A percentile compares a stretch with the other conserved stretches of the same genome.
Conservation (phyloP, 2,329 filamentous ascomycete species). For the Pseudogymnoascus destructans region DNA sequence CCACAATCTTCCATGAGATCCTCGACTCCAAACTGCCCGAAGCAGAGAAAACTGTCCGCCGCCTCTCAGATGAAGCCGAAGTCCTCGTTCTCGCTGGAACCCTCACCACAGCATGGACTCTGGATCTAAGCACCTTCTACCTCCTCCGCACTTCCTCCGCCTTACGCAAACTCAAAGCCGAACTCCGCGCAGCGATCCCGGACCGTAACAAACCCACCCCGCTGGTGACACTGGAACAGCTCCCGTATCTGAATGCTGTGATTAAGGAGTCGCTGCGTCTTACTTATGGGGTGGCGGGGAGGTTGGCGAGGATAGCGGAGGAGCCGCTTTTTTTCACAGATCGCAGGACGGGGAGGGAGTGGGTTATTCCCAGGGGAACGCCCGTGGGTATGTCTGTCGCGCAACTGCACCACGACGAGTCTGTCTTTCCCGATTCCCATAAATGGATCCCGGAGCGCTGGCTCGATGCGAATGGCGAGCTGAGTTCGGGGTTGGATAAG, state of each 20-base stretch:
- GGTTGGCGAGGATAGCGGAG: conserved; percentile 21
- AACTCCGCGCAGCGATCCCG: conserved; percentile 23
- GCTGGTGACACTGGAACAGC: conserved; percentile 17
- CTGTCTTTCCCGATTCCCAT: conserved; percentile 29
- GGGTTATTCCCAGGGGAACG: conserved; percentile 22
- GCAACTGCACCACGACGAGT: conserved; percentile 30
- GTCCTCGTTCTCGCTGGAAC: conserved; percentile 26
- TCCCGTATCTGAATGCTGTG: conserved; percentile 25
- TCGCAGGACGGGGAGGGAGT: conserved; percentile 8
- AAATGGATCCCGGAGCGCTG: conserved; percentile 31
- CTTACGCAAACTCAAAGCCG: conserved; percentile 23
- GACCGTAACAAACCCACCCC: conserved; percentile 10
- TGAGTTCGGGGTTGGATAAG: conserved; percentile 26
- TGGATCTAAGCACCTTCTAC: conserved; percentile 28
- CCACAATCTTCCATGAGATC: conserved; percentile 4
- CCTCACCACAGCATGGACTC: conserved; percentile 27
- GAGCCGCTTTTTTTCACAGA: conserved; percentile 16
- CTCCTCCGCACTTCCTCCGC: conserved; percentile 26
- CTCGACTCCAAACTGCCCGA: background rate
- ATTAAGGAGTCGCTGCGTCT: conserved; percentile 28
- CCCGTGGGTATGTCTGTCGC: conserved; percentile 30
- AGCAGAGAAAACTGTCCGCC: background rate
- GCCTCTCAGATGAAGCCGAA: conserved; percentile 12
- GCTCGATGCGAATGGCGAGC: conserved; percentile 19
- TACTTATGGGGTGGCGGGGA: conserved; percentile 23